These are phyloP conservation scores for Heracleum sosnowskyi DNA, from an alignment of 129 eudicot species.

Conservation along the genomic window DNA sequence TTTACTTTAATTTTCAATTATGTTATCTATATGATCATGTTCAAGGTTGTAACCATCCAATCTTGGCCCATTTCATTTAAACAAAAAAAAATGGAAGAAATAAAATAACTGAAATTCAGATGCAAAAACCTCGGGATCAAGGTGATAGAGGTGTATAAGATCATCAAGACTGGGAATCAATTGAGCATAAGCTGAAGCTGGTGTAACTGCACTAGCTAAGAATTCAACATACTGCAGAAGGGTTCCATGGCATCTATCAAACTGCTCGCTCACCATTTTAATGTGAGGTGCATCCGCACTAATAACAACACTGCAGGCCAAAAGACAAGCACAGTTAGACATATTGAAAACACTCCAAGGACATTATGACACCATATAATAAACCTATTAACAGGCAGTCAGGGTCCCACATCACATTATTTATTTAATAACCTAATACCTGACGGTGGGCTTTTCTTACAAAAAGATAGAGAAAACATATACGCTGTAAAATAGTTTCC, in stretches of 20 bases:
- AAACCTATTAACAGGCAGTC: not conserved
- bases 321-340: not conserved
- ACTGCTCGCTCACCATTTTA: constrained; percentile 95
- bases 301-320: constrained; percentile 71
- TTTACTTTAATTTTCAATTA: too few relatives aligned
- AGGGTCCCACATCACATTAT: not conserved
- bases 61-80: not conserved
- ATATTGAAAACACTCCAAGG: not conserved
- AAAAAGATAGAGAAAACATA: not conserved
- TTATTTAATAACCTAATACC: too few relatives aligned
- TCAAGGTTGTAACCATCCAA: too few relatives aligned
- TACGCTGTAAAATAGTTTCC: not conserved
- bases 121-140: constrained; percentile 87
- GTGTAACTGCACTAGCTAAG: constrained; percentile 74
- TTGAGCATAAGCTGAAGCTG: constrained; percentile 67
- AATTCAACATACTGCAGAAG: constrained; percentile 97
- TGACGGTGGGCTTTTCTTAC: not conserved
- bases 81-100: not conserved
- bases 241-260: constrained; percentile 97
- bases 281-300: constrained; percentile 85
- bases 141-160: constrained; percentile 85
- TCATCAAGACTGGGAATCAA: constrained; percentile 84
- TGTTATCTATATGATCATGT: too few relatives aligned
- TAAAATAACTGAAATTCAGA: not conserved
- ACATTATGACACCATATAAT: not conserved